Evolutionary conservation across 176 grass and related monocot species (phyloP), one percentile per base, ranked within the genome.

Genomic region (Urochloa ruziziensis): DNA sequence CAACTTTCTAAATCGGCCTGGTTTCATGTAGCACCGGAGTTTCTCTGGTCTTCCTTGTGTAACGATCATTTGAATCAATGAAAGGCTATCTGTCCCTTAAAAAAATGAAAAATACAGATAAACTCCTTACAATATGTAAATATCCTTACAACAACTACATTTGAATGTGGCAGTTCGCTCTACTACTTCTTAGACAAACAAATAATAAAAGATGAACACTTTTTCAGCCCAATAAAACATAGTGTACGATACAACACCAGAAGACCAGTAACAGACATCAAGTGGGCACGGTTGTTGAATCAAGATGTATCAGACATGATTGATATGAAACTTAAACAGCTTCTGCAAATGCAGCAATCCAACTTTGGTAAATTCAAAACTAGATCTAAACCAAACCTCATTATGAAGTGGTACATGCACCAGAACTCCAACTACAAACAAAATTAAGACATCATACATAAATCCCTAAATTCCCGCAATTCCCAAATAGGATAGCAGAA

Each of bases 221-320:
- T 56, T 81, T 70, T 13, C 17, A 37, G 40, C 25, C 40, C 24
- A 30, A 56, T 29, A 8, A 58, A 58, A 81, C 24, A 42, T 29
- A 27, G 40, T 32, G 15, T 29, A 25, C 10, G 32, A 63, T 57
- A 42, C 8, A 29, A n/a, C 48, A 28, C 36, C 24, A 67, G 4
- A 42, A 59, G 39, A 84, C 47, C 16, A 48, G 10, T 61, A 79
- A 44, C 6, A 62, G 28, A 79, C 66, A 78, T 79, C 42, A 75
- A 79, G 53, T 28, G n/a, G 44, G 47, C 32, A 63, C 24, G 40
- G 24, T n/a, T 53, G 23, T 86, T 24, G 53, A 11, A 80, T 51
- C 56, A 72, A 73, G 79, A 71, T 39, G 17, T 63, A 73, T 80
- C 27, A 72, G 23, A 73, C 5, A 63, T 64, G 29, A 74, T 27